Conservation (phyloP, 2,329 filamentous ascomycete genomes). For the Talaromyces atroroseus region DNA sequence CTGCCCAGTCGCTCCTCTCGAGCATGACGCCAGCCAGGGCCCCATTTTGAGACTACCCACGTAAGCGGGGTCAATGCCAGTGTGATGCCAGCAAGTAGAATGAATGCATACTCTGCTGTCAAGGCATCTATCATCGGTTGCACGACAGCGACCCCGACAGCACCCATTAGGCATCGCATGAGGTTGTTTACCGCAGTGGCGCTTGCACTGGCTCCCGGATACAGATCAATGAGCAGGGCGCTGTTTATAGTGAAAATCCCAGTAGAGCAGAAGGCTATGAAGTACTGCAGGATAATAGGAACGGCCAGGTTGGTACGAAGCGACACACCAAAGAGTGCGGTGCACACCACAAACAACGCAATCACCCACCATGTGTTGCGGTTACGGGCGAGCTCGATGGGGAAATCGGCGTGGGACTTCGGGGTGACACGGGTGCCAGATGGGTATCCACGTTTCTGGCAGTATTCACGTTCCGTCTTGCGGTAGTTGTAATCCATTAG, state of each 20-base stretch:
- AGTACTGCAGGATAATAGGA: constrained; percentile 6
- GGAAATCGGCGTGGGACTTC: too few relatives aligned
- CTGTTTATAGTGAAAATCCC: constrained; percentile 10
- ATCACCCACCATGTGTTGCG: too few relatives aligned
- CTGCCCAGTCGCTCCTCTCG: constrained; percentile 8
- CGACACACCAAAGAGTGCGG: too few relatives aligned
- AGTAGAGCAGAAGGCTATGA: constrained; percentile 5
- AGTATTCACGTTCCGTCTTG: too few relatives aligned
- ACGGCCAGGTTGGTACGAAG: constrained; percentile 7
- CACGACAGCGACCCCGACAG: constrained; percentile 4
- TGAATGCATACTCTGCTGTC: background rate
- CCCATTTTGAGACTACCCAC: constrained; percentile 9
- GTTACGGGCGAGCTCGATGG: too few relatives aligned
- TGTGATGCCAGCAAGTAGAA: background rate
- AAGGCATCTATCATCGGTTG: constrained; percentile 7
- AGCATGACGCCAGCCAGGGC: constrained; percentile 4
- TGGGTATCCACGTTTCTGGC: too few relatives aligned
- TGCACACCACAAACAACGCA: background rate
- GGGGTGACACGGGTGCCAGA: too few relatives aligned
- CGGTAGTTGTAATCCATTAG: too few relatives aligned
- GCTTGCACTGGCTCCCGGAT: background rate
- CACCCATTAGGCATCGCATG: constrained; percentile 1
- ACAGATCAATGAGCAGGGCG: constrained; percentile 6
- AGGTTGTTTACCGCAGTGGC: constrained; percentile 7
- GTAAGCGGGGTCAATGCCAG: constrained; percentile 4